Evolutionary conservation across 768 basidiomycete genomes (phyloP), one percentile per base, ranked within the genome.

Genomic region (Termitomyces sp.): DNA sequence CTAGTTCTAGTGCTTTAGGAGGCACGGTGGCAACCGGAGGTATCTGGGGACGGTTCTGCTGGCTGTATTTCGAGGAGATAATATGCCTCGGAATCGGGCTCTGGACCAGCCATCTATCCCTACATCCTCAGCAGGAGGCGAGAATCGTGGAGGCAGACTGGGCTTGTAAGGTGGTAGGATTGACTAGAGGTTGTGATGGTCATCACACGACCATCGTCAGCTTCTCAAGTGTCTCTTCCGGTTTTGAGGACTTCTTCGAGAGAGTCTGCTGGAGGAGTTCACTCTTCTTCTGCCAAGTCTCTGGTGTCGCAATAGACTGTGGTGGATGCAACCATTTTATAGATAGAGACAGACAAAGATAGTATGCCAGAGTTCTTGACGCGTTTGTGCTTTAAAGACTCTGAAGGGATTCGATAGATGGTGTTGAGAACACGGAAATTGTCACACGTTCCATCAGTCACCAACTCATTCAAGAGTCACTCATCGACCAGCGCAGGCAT

Each of bases 261-360:
- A 46, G 33, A 42, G 57, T 51, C 49, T 48, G 54, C 48, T 63
- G 54, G n/a, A n/a, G n/a, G 13, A 35, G n/a, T 38, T 35, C 13
- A 13, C 23, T 45, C 20, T 42, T 29, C 48, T 54, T 52, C 16
- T 35, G 18, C 15, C 98, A 82, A 3, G 81, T 76, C 50, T 78
- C 70, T 1, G 94, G 86, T 48, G 82, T 94, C 43, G 94, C 87
- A 48, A 73, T 70, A 67, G 83, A 91, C 15, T 73, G 62, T 0
- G 68, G 40, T 0, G 88, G 80, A 60, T 95, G 90, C 0, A 92
- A 88, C 91, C 93, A 98, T 70, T 83, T 88, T n/a, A n/a, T n/a
- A n/a, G n/a, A 82, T 60, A 39, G 72, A 70, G 1, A 70, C 60
- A 0, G 72, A 73, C 1, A 82, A 73, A 33, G 78, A 77, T 9